These are phyloP conservation scores for Aaosphaeria pasadenensis DNA, from an alignment of 2,329 filamentous ascomycete genomes.

Conservation along the genomic window DNA sequence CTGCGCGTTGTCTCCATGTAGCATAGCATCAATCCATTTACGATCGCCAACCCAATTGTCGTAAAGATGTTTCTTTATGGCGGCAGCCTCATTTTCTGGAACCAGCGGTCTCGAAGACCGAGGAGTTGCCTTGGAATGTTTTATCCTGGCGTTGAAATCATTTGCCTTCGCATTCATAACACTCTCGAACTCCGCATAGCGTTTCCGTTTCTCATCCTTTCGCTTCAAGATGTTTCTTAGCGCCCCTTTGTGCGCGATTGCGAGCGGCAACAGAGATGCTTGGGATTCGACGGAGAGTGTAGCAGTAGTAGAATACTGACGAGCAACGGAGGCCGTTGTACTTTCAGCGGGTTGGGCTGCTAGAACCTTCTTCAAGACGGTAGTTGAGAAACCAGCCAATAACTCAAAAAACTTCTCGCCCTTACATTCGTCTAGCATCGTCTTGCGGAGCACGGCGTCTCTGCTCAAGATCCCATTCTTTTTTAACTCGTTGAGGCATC, in stretches of 20 bases:
- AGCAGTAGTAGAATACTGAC: slow-evolving; percentile 49
- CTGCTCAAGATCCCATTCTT: slow-evolving; percentile 80
- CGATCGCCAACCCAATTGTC: slow-evolving; percentile 78
- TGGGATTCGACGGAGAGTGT: slow-evolving; percentile 28
- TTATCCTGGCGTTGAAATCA: slow-evolving; percentile 54
- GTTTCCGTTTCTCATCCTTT: slow-evolving; percentile 58
- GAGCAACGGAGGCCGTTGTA: slow-evolving; percentile 37
- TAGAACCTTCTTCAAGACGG: slow-evolving; percentile 70
- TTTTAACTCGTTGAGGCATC: slow-evolving; percentile 79
- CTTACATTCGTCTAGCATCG: slow-evolving; percentile 94
- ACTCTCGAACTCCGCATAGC: slow-evolving; percentile 63
- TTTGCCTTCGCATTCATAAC: slow-evolving; percentile 63
- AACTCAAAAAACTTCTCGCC: slow-evolving; percentile 88
- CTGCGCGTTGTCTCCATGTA: slow-evolving; percentile 62
- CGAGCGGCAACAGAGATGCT: slow-evolving; percentile 57
- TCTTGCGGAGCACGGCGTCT: slow-evolving; percentile 81
- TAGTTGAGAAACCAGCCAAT: slow-evolving; percentile 77
- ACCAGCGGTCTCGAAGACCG: slow-evolving; percentile 26
- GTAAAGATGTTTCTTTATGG: slow-evolving; percentile 58
- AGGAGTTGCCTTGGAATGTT: slow-evolving; percentile 33
- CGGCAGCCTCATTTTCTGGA: slow-evolving; percentile 23
- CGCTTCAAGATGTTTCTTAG: slow-evolving; percentile 58
- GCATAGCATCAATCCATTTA: slow-evolving; percentile 68
- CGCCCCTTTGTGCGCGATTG: slow-evolving; percentile 70
- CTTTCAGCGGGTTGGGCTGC: slow-evolving; percentile 46